Evolutionary conservation across 202 grass and related monocot species (phyloP).

Genomic region (Zoysia matrella): DNA sequence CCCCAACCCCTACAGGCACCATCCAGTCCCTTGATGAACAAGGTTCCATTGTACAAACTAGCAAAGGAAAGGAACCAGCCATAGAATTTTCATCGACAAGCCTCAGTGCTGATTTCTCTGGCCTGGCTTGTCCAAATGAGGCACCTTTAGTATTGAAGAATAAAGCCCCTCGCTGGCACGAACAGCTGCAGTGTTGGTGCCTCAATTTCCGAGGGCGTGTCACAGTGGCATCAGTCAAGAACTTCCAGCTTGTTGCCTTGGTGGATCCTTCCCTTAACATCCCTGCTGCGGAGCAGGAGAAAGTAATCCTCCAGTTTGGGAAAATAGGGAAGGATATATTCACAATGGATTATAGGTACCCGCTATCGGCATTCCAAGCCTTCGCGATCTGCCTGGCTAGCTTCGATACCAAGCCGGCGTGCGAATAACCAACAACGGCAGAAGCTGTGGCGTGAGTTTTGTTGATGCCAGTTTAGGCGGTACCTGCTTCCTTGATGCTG

Average conservation of each 20-base stretch:
- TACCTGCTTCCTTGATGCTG: conserved; percentile 31
- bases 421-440: conserved; percentile 54
- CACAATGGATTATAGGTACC: conserved; percentile 95
- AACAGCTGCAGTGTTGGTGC: conserved; percentile 65
- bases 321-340: conserved; percentile 99
- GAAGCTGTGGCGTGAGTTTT: not conserved
- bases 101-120: conserved; percentile 47
- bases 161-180: conserved; percentile 93
- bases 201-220: conserved; percentile 73
- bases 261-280: conserved; percentile 67
- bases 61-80: conserved; percentile 64
- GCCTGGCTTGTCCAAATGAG: conserved; percentile 23
- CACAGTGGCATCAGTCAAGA: conserved; percentile 95
- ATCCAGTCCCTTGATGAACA: conserved; percentile 74
- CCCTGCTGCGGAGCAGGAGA: conserved; percentile 74
- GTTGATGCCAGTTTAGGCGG: conserved; percentile 1
- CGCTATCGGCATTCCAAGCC: conserved; percentile 91
- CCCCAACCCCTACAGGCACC: conserved; percentile 72
- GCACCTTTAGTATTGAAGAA: conserved; percentile 83
- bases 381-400: conserved; percentile 96
- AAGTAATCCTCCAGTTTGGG: conserved; percentile 93
- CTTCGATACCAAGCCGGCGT: conserved; percentile 95
- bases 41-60: conserved; percentile 40
- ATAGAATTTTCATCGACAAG: conserved; percentile 62
- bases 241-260: conserved; percentile 88